Conservation (phyloP, 2,329 filamentous ascomycete genomes). For the Cladophialophora immunda region DNA sequence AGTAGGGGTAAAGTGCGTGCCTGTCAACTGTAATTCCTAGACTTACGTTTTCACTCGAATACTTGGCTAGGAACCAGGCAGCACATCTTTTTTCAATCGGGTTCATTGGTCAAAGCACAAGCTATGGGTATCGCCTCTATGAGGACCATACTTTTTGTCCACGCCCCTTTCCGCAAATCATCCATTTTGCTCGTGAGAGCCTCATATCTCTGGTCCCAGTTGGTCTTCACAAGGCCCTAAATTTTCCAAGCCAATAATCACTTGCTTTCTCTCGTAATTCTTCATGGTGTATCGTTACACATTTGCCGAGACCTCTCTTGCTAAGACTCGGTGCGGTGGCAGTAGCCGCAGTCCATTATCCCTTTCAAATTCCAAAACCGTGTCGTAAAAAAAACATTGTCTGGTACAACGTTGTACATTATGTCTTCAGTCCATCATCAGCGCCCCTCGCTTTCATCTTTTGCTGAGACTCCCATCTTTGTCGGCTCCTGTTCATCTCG, state of each 20-base stretch:
- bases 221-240: slow-evolving; percentile 23
- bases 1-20: no score
- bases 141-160: slow-evolving; percentile 1
- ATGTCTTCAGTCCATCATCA: slow-evolving; percentile 24
- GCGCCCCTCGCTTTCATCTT: slow-evolving; percentile 30
- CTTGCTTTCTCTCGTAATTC: slow-evolving; percentile 21
- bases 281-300: slow-evolving; percentile 37
- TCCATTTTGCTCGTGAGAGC: slow-evolving; percentile 35
- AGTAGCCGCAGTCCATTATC: slow-evolving; percentile 35
- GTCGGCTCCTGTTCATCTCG: slow-evolving; percentile 57
- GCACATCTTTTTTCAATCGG: background rate
- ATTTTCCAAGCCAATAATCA: slow-evolving; percentile 18
- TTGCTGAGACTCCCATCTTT: slow-evolving; percentile 58
- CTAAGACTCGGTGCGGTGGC: slow-evolving; percentile 32
- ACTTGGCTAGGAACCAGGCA: no score
- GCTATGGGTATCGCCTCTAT: slow-evolving; percentile 8
- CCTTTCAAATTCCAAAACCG: slow-evolving; percentile 28
- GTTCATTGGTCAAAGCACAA: slow-evolving; percentile 2
- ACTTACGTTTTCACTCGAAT: no score
- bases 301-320: slow-evolving; percentile 20
- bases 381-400: slow-evolving; percentile 21
- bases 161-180: background rate
- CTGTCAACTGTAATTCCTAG: no score
- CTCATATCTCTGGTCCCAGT: slow-evolving; percentile 27
- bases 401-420: slow-evolving; percentile 30